Base-by-base conservation (phyloP, 2,329 filamentous ascomycete species). In the Aspergillus intermedius region DNA sequence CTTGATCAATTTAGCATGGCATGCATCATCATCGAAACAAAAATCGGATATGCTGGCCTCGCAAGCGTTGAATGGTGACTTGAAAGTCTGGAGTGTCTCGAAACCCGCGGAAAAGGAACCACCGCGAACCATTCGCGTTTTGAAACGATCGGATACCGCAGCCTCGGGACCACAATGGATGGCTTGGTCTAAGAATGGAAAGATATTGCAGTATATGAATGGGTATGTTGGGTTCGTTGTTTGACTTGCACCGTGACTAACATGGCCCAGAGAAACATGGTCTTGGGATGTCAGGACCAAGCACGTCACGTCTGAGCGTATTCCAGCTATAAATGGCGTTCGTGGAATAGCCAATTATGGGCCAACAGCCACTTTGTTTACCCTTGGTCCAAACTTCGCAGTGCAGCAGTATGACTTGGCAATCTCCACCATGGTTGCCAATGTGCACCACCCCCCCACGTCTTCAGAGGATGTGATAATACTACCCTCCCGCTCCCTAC, bases 231-330 rank as follows among this genome's bases (percentile, higher is more conserved):
- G 45, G 37, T 28, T 46, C 32, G 4, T 30, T 13, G 22, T 15
- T 5, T 12, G n/a, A 6, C 13, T 21, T 30, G 25, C 2, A 5
- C 25, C 12, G 25, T 42, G 22, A 28, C 42, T 44, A n/a, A 44
- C 42, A 6, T 21, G 15, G 7, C 34, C 22, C 54, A 90, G 91
- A 48, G 87, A 95, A 77, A 95, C 91, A 34, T 84, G 88, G 60
- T 86, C 90, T 49, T 98, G 93, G 91, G 93, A 98, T 75, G 93
- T 98, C 41, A 82, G 91, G 54, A 98, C 93, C n/a, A 97, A 97
- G 67, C 86, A 95, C 63, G 90, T 98, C 58, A 91, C 89, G 3
- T 94, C 84, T 68, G 91, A 96, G 61, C 79, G 81, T 50, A 87
- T 97, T 49, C 90, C 91, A 5, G 96, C 90, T 1, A 77, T 91